Evolutionary conservation across 2,329 filamentous ascomycete genomes (phyloP).

Genomic region (Fusarium metavorans): DNA sequence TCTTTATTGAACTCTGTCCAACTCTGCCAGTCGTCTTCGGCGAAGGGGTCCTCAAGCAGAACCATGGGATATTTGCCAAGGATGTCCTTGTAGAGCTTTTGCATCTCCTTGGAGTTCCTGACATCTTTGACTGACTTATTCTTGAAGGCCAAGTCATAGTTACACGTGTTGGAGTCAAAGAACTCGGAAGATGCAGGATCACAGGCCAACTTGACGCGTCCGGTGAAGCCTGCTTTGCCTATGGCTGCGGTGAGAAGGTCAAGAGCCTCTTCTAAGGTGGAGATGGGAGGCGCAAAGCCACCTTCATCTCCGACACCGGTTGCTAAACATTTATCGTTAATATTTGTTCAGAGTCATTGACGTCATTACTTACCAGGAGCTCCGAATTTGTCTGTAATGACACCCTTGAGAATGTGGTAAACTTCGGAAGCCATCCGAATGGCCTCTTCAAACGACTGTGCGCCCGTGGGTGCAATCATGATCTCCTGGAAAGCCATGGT

Average conservation of each 20-base stretch:
- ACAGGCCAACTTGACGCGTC: not conserved
- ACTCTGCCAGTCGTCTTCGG: not conserved
- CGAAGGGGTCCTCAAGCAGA: not conserved
- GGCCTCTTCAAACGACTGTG: not conserved
- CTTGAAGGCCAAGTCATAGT: not conserved
- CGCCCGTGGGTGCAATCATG: not conserved
- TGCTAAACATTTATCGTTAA: not conserved
- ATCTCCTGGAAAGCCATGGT: conserved; percentile 1
- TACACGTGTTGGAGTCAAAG: not conserved
- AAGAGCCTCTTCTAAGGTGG: not conserved
- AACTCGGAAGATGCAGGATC: not conserved
- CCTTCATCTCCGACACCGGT: not conserved
- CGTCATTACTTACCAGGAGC: not conserved
- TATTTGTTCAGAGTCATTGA: not conserved
- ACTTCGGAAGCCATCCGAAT: not conserved
- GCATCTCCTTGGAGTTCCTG: not conserved
- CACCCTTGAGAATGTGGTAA: not conserved
- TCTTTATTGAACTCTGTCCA: not conserved
- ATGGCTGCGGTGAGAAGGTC: not conserved
- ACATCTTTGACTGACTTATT: not conserved
- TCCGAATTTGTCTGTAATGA: not conserved
- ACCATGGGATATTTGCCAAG: not conserved
- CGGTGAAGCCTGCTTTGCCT: not conserved
- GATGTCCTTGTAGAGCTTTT: not conserved
- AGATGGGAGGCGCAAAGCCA: not conserved